Evolutionary conservation across 129 eudicot genomes (phyloP), one percentile per base, ranked within the genome.

Genomic region (Kitagawia praeruptora): DNA sequence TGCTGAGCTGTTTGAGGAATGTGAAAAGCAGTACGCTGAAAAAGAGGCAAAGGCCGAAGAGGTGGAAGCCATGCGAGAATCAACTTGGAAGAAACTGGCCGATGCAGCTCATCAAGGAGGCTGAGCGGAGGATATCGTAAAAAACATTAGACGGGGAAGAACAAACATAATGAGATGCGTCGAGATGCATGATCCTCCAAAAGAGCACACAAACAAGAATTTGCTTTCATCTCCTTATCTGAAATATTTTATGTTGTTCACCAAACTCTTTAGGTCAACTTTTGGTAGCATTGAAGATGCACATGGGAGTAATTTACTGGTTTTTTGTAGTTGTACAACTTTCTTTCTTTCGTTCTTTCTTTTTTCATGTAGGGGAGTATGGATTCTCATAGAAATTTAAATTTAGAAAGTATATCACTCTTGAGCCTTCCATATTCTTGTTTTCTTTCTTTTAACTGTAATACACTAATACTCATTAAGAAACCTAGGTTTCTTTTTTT

Each of bases 1-100:
- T 67, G 45, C 45, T 2, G 91, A 87, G 70, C 80, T 93, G 71
- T 93, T 93, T 74, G 97, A 91, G 80, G 98, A 93, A 71, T 93
- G 94, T 79, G 91, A 89, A 45, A 86, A 80, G 82, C 91, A 89
- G 77, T 81, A 83, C 76, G 78, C 81, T 10, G 91, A 87, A 78
- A 93, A 82, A 75, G 85, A 74, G 75, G 87, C 93, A 56, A 46
- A 54, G 28, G 87, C 82, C 45, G 78, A 76, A 71, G 85, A 85
- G 80, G 48, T 83, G 75, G 88, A 85, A 53, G 94, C 89, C 77
- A 85, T 82, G 83, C 91, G 98, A n/a, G 87, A 85, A 82, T 64
- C 79, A 74, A 84, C 72, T 8, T 93, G 98, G 98, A 90, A 86
- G 82, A 87, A 89, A 88, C 83, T 93, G 74, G 88, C 78, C 23